A percentile compares a stretch with the other conserved stretches of the same genome.
Evolutionary conservation across 2,329 filamentous ascomycete genomes (phyloP).

Genomic region (Cercospora janseana): DNA sequence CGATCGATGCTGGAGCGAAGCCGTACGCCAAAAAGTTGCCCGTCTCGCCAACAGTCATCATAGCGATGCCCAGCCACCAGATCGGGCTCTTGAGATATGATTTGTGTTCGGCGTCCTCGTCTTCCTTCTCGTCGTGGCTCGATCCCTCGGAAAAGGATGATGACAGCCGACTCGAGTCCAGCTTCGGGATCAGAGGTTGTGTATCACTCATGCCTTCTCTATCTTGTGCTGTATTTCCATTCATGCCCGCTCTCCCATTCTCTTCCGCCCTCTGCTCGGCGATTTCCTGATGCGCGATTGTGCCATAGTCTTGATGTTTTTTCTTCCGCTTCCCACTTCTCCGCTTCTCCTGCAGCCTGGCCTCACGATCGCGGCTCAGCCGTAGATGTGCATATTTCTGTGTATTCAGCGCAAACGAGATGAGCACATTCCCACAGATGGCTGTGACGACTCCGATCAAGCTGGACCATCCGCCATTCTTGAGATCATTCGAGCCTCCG

Average conservation of each 20-base stretch:
- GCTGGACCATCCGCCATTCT: conserved; percentile 68
- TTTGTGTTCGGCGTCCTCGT: conserved; percentile 51
- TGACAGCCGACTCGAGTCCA: conserved; percentile 44
- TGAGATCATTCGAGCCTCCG: conserved; percentile 9
- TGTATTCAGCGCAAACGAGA: conserved; percentile 92
- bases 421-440: conserved; percentile 87
- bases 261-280: conserved; percentile 35
- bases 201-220: conserved; percentile 44
- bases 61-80: conserved; percentile 91
- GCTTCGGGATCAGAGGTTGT: conserved; percentile 55
- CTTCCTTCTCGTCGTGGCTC: conserved; percentile 41
- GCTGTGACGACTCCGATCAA: conserved; percentile 92
- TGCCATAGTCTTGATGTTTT: conserved; percentile 52
- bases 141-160: conserved; percentile 42
- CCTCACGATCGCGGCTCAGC: conserved; percentile 67
- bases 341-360: conserved; percentile 39
- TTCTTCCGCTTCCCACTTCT: conserved; percentile 36
- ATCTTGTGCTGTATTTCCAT: conserved; percentile 6
- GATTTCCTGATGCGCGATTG: conserved; percentile 40
- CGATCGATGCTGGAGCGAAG: conserved; percentile 95
- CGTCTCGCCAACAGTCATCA: conserved; percentile 90
- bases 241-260: conserved; percentile 17
- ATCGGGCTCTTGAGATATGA: conserved; percentile 87
- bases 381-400: conserved; percentile 93
- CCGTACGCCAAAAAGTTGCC: conserved; percentile 97